Base-by-base conservation (phyloP, 805 yeast genomes). In the Candida endomychidarum region DNA sequence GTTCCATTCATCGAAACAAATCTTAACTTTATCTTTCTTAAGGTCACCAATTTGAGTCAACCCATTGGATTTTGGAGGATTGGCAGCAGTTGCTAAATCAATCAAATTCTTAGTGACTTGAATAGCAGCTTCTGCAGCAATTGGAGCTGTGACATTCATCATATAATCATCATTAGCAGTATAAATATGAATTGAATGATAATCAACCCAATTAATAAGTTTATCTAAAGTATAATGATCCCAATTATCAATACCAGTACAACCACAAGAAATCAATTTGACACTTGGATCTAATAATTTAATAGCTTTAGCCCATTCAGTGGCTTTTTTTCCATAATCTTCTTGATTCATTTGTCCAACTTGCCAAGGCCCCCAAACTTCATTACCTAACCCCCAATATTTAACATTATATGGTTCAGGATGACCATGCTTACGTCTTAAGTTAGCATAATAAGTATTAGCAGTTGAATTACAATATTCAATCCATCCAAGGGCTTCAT, bases 351-450 rank as follows among this genome's bases (percentile, higher is more conserved):
- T 50, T 40, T 58, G 64, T 14, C 64, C 65, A 26, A 61, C 63
- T 40, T 61, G 66, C 66, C 67, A 61, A 5, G 48, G 52, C 12
- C 66, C 66, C 61, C 61, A 61, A 18, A 61, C 62, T 45, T 61
- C 67, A 38, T 61, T 61, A 9, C 67, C 67, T 14, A 61, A 48
- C 5, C 62, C 57, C 67, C 67, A 61, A 41, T 61, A 61, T 46
- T 61, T 61, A 32, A 61, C 64, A 25, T 54, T 52, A 34, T 58
- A 61, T 12, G 67, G 67, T 41, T 60, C 53, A 9, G 52, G 54
- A 41, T 54, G 62, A 4, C 67, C 67, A 37, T 61, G 58, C 24
- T 53, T 48, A 32, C 66, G 51, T 26, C 67, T 48, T 17, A 61
- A 41, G 33, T 61, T 61, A 22, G 67, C 67, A 37, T 60, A 61